Evolutionary conservation across 1,139 yeast genomes (phyloP).

Genomic region (Zygoascus sp.): DNA sequence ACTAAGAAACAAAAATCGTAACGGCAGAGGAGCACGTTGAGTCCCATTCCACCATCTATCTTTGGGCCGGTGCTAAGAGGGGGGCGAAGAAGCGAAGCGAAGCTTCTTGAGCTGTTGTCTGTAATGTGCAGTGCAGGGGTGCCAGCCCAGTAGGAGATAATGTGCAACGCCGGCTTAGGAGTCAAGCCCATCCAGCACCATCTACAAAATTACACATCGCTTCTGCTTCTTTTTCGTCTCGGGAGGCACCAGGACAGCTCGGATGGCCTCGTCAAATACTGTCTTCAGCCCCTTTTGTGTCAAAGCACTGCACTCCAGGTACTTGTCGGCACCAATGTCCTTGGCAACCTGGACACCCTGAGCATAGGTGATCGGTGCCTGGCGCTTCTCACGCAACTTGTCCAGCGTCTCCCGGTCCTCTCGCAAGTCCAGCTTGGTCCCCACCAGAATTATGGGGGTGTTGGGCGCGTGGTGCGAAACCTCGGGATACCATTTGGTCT

Average conservation of each 20-base stretch:
- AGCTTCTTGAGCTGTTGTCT: no score
- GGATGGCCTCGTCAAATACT: slow-evolving; percentile 76
- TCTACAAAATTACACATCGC: slow-evolving; percentile 66
- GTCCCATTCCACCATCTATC: neutral
- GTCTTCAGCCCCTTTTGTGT: slow-evolving; percentile 76
- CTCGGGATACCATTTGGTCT: slow-evolving; percentile 77
- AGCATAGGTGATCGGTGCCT: slow-evolving; percentile 54
- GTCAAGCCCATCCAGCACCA: no score
- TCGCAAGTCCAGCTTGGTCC: slow-evolving; percentile 81
- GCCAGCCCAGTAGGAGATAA: no score
- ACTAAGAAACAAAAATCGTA: slow-evolving; percentile 9
- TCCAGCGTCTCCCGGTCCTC: slow-evolving; percentile 76
- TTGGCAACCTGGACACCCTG: slow-evolving; percentile 68
- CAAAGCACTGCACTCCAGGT: slow-evolving; percentile 91
- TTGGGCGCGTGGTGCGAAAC: slow-evolving; percentile 82
- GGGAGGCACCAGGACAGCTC: slow-evolving; percentile 13
- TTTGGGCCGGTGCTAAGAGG: neutral
- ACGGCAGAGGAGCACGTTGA: neutral
- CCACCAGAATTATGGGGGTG: slow-evolving; percentile 71
- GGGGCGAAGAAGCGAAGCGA: no score
- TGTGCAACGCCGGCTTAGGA: no score
- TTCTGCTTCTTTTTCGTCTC: slow-evolving; percentile 34
- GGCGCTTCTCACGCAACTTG: slow-evolving; percentile 59
- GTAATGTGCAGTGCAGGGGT: no score
- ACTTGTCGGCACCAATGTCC: slow-evolving; percentile 65